Conservation (phyloP, 2,329 filamentous ascomycete genomes). For the Penicillium sp. region DNA sequence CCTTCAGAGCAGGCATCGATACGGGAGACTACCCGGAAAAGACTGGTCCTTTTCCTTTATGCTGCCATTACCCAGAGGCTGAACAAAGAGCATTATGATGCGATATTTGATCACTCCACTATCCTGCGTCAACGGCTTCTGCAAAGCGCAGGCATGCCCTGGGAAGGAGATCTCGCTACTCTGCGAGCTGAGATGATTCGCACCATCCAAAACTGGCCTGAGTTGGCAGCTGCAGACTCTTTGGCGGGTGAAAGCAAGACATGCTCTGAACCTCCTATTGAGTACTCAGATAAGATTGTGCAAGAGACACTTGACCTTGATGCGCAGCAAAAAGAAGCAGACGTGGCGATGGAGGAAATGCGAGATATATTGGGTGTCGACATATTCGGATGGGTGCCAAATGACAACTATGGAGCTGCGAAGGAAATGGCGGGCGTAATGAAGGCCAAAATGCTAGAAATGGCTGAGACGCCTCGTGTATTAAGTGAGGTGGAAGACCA, state of each 20-base stretch:
- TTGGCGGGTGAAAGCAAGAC: background rate
- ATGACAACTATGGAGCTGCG: constrained; percentile 14
- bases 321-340: constrained; percentile 10
- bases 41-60: constrained; percentile 10
- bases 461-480: background rate
- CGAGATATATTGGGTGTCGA: constrained; percentile 12
- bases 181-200: background rate
- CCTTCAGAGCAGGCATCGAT: background rate
- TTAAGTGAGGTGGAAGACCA: background rate
- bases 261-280: background rate
- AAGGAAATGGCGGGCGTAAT: constrained; percentile 6
- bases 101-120: background rate
- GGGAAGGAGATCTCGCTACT: constrained; percentile 7
- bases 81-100: constrained; percentile 5
- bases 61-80: constrained; percentile 1
- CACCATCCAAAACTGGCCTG: constrained; percentile 1
- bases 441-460: background rate
- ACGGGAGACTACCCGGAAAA: background rate
- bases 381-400: constrained; percentile 15
- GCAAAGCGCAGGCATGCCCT: constrained; percentile 2
- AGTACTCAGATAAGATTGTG: background rate
- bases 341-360: constrained; percentile 12
- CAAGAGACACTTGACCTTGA: background rate
- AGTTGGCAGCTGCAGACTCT: background rate
- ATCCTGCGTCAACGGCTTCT: constrained; percentile 5